Evolutionary conservation across 2,329 filamentous ascomycete species (phyloP).

Genomic region (Fusarium phyllophilum): DNA sequence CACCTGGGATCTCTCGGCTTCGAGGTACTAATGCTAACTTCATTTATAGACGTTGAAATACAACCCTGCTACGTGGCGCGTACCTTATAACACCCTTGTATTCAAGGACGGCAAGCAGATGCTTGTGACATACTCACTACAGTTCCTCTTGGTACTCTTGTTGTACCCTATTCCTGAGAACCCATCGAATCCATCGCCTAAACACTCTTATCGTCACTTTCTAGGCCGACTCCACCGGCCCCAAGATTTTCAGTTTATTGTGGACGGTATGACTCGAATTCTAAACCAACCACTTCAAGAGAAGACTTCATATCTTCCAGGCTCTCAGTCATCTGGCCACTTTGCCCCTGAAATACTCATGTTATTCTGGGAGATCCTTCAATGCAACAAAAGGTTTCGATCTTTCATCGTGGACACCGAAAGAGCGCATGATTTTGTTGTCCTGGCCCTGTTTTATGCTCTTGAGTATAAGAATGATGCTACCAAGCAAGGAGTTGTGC

Average conservation of each 20-base stretch:
- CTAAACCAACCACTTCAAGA: slow-evolving; percentile 92
- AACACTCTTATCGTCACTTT: slow-evolving; percentile 95
- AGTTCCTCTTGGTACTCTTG: slow-evolving; percentile 86
- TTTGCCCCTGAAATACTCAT: slow-evolving; percentile 97
- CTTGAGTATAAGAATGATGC: slow-evolving; percentile 88
- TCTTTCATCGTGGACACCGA: slow-evolving; percentile 98
- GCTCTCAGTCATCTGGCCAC: slow-evolving; percentile 80
- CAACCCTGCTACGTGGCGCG: slow-evolving; percentile 91
- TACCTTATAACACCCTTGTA: slow-evolving; percentile 92
- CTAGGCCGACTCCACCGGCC: slow-evolving; percentile 89
- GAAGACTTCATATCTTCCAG: slow-evolving; percentile 87
- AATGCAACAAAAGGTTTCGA: slow-evolving; percentile 97
- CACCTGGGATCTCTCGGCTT: too few relatives aligned
- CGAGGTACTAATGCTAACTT: slow-evolving; percentile 14
- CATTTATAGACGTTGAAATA: slow-evolving; percentile 83
- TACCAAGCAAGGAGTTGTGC: slow-evolving; percentile 88
- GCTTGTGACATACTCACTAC: slow-evolving; percentile 89
- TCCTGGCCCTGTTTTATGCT: slow-evolving; percentile 91
- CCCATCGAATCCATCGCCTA: slow-evolving; percentile 70
- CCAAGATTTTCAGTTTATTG: slow-evolving; percentile 97
- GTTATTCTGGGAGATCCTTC: slow-evolving; percentile 95
- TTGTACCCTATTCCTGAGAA: slow-evolving; percentile 89
- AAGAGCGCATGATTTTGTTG: slow-evolving; percentile 89
- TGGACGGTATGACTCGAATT: slow-evolving; percentile 92
- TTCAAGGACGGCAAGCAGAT: slow-evolving; percentile 92